Base-by-base conservation (phyloP, 129 eudicot species). In the Lonicera japonica region DNA sequence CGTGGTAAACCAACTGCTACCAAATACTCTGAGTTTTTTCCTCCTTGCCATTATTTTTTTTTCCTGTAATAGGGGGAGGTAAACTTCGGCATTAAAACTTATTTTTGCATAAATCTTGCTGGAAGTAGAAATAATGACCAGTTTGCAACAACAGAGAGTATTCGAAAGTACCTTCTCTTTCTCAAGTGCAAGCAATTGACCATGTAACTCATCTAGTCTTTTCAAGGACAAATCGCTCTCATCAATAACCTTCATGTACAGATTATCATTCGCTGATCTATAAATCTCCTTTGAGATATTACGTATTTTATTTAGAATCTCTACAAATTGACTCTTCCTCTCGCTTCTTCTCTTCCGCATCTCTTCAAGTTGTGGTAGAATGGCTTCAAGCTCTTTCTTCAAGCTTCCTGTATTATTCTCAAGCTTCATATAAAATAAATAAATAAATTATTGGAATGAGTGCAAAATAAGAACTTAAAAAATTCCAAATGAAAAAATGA, bases 281-380 rank as follows among this genome's bases (percentile, higher is more conserved):
- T 64, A 67, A 20, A 94, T 85, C 46, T 88, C 99, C 51, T 70
- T 62, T 61, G 73, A 73, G 13, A 88, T 70, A 56, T 74, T 80
- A 48, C 83, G 89, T 55, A 83, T 81, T 58, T 94, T 86, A 56
- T 81, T 85, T 46, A 85, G 20, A 21, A 88, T 80, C 46, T 88
- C 89, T 16, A 79, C 36, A 54, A 94, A 85, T 54, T 85, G 95
- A 58, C 65, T 79, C 62, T 71, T 83, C 56, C 99, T 75, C 25
- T 88, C 96, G 50, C 4, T 8, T 77, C 83, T 94, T 59, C 92
- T 81, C 58, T 81, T 86, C 60, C 78, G 77, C 96, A 94, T 88
- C 70, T 85, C 99, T 63, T 94, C 95, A 41, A 88, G 51, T 76
- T 85, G 83, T 17, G 95, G 92, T 55, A 78, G 81, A 68, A 88